Conservation (phyloP, 1,284 basidiomycete species). For the Mrakiaceae sp. region DNA sequence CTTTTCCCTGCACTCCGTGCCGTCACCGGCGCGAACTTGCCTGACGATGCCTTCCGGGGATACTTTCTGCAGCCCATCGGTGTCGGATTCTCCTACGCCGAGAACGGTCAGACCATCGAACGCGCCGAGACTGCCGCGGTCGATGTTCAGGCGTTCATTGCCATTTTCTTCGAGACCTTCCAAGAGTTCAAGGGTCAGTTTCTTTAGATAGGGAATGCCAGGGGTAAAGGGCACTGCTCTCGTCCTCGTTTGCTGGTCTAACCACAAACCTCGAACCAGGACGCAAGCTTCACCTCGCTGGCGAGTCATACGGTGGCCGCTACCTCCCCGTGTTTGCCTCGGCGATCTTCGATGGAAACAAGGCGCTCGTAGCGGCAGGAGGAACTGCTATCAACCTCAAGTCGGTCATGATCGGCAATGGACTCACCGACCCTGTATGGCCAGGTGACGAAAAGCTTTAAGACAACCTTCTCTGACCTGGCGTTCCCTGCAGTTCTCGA, state of each 20-base stretch:
- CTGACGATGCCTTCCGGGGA: no score
- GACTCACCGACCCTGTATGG: conserved; percentile 34
- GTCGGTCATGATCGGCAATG: conserved; percentile 65
- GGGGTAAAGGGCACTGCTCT: not conserved
- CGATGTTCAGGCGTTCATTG: conserved; percentile 51
- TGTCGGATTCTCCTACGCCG: conserved; percentile 56
- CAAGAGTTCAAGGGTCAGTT: conserved; percentile 19
- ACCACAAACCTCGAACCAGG: conserved; percentile 25
- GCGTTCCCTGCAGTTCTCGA: not conserved
- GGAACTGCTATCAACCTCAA: conserved; percentile 63
- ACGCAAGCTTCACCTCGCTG: conserved; percentile 47
- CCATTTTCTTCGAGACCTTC: conserved; percentile 56
- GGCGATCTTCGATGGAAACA: conserved; percentile 67
- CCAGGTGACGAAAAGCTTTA: no score
- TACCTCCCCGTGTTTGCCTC: conserved; percentile 75
- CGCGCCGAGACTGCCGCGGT: conserved; percentile 53
- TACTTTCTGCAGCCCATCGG: conserved; percentile 33
- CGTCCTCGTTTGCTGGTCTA: conserved; percentile 38
- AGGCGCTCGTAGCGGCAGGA: conserved; percentile 45
- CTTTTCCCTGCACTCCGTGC: not conserved
- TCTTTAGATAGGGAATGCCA: not conserved
- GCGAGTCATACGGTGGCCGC: conserved; percentile 61
- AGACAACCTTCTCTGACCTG: not conserved
- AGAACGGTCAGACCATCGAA: conserved; percentile 50
- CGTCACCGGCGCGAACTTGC: not conserved